Conservation (phyloP, 2,329 filamentous ascomycete species). For the Hawksworthiomyces lignivorus region DNA sequence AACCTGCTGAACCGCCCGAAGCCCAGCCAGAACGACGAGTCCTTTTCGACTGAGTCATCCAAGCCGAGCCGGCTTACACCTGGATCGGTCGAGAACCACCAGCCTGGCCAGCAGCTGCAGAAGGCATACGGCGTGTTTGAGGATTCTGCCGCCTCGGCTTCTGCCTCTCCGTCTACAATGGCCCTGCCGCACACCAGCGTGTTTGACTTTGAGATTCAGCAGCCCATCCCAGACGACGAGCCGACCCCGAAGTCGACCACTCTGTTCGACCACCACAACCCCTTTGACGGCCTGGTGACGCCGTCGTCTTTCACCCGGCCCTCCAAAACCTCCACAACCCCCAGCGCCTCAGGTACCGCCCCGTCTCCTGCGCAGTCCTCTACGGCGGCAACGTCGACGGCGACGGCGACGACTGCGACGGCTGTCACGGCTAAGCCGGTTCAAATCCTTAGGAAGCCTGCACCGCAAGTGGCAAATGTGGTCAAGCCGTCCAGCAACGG, state of each 20-base stretch:
- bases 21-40: constrained; percentile 49
- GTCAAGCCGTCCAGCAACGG: constrained; percentile 33
- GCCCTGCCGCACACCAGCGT: constrained; percentile 5
- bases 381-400: constrained; percentile 25
- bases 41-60: constrained; percentile 32
- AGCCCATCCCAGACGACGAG: constrained; percentile 17
- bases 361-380: constrained; percentile 20
- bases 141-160: not conserved
- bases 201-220: constrained; percentile 12
- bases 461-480: constrained; percentile 32
- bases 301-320: constrained; percentile 34
- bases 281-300: constrained; percentile 32
- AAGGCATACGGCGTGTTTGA: constrained; percentile 4
- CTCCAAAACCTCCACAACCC: constrained; percentile 30
- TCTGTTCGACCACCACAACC: constrained; percentile 30
- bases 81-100: not conserved
- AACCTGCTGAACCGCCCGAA: constrained; percentile 77
- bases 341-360: constrained; percentile 21
- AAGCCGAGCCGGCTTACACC: constrained; percentile 29
- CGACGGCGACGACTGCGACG: too few species aligned
- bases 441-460: constrained; percentile 46
- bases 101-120: constrained; percentile 18
- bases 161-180: constrained; percentile 8
- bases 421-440: constrained; percentile 20
- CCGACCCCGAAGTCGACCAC: constrained; percentile 21